A percentile compares a stretch with the other conserved stretches of the same genome.
Evolutionary conservation across 305 asterid species (phyloP).

Genomic region (Fraxinus baroniana): DNA sequence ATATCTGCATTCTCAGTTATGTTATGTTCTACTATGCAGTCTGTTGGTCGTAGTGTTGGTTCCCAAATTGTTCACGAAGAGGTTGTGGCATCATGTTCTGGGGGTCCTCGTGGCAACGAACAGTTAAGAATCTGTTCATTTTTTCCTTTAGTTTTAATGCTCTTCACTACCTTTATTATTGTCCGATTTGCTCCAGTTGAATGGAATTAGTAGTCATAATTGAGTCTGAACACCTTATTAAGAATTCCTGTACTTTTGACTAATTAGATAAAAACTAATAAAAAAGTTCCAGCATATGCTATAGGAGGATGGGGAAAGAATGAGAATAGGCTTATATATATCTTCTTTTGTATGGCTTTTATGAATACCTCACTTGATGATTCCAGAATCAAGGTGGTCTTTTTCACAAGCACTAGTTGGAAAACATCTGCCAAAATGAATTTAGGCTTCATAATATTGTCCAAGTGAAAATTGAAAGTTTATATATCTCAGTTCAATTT

Average conservation of each 20-base stretch:
- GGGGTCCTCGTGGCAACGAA: conserved; percentile 90
- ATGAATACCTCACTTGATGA: not conserved
- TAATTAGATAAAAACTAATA: not conserved
- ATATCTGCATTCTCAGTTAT: conserved; percentile 11
- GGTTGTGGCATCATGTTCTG: conserved; percentile 73
- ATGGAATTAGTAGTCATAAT: not conserved
- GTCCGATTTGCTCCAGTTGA: conserved; percentile 8
- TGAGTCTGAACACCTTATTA: not conserved
- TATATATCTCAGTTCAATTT: not conserved
- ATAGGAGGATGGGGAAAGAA: not conserved
- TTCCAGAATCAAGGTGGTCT: not conserved
- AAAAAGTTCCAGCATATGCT: not conserved
- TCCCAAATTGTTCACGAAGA: conserved; percentile 64
- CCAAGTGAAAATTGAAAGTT: not conserved
- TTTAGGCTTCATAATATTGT: not conserved
- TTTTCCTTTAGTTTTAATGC: not conserved
- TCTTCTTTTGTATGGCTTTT: not conserved
- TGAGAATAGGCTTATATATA: not conserved
- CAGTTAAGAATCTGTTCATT: conserved; percentile 53
- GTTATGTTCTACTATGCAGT: conserved; percentile 44
- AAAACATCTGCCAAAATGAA: not conserved
- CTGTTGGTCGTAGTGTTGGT: conserved; percentile 64
- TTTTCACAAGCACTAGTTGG: not conserved
- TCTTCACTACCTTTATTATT: not conserved
- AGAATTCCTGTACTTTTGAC: not conserved